Evolutionary conservation across 106 monocot species (phyloP), one percentile per base, ranked within the genome.

Genomic region (Ottelia alismoides): DNA sequence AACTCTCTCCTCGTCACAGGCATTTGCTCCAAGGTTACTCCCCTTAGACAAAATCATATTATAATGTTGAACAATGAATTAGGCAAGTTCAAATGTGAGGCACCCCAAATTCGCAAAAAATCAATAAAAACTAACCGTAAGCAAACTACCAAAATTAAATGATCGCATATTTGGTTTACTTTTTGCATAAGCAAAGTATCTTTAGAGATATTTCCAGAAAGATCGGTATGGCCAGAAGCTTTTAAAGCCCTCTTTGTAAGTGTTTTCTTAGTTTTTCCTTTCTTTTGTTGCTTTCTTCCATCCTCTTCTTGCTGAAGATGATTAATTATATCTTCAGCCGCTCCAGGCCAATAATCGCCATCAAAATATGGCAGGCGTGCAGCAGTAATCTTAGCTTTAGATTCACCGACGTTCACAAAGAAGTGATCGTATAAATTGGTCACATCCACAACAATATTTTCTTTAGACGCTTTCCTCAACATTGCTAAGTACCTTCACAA

Each of bases 321-420:
- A 68, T 66, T 75, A 20, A 93, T 93, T 78, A 88, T 88, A 52
- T 93, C 93, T 60, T 93, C 93, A 17, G 93, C 93, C 40, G 93
- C 93, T 49, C 93, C 93, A 20, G 93, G 93, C 93, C 93, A 93
- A 59, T 93, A 93, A 27, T 93, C 93, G 47, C 93, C 93, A 72
- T 93, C 93, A 66, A 93, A 93, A 52, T 93, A 93, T 25, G 93
- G 93, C 72, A 93, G 55, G 5, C 93, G 74, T 51, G 93, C 72
- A 56, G 93, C 93, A 53, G 93, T 88, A 47, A 93, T 76, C 52
- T 76, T 93, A 17, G 87, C 83, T 60, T 84, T 93, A 68, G 74
- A 77, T 73, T 93, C 93, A 40, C 77, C 80, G 26, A 27, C 26
- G 21, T 61, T 66, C 7, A 69, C 47, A 56, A 93, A 93, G 52